These are phyloP conservation scores for Ilex asprella DNA, from an alignment of 257 asterid species.

Conservation along the genomic window DNA sequence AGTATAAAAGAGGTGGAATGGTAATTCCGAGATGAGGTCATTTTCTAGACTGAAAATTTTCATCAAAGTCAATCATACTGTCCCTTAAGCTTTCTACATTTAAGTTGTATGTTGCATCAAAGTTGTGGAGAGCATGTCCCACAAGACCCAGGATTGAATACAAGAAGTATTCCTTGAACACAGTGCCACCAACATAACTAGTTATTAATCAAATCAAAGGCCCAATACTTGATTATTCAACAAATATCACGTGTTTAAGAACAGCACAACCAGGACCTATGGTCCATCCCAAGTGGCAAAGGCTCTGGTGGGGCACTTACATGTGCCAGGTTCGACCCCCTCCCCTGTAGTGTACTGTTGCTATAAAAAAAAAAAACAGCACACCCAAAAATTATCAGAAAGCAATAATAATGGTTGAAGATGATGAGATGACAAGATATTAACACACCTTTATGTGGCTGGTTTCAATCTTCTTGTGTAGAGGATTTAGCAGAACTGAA, in stretches of 20 bases:
- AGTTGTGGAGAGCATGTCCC: not conserved
- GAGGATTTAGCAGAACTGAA: slow-evolving; percentile 61
- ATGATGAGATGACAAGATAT: slow-evolving; percentile 9
- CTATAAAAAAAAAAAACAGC: not conserved
- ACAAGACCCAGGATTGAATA: not conserved
- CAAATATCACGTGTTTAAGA: too few relatives aligned
- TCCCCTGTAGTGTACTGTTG: too few relatives aligned
- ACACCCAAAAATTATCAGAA: not conserved
- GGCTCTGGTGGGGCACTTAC: too few relatives aligned
- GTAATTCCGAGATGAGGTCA: not conserved
- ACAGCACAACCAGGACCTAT: too few relatives aligned
- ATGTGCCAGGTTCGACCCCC: too few relatives aligned
- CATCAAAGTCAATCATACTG: not conserved
- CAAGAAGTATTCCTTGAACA: not conserved
- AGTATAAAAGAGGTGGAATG: not conserved
- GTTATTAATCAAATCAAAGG: not conserved
- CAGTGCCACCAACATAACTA: not conserved
- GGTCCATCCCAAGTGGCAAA: too few relatives aligned
- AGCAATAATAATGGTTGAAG: not conserved
- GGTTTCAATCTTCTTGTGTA: slow-evolving; percentile 62
- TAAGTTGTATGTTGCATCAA: not conserved
- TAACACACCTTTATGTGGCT: slow-evolving; percentile 75
- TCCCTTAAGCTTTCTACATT: not conserved
- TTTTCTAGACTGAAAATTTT: not conserved
- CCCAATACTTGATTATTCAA: too few relatives aligned